Conservation (phyloP, 2,329 filamentous ascomycete genomes). For the Verticillium isaacii region DNA sequence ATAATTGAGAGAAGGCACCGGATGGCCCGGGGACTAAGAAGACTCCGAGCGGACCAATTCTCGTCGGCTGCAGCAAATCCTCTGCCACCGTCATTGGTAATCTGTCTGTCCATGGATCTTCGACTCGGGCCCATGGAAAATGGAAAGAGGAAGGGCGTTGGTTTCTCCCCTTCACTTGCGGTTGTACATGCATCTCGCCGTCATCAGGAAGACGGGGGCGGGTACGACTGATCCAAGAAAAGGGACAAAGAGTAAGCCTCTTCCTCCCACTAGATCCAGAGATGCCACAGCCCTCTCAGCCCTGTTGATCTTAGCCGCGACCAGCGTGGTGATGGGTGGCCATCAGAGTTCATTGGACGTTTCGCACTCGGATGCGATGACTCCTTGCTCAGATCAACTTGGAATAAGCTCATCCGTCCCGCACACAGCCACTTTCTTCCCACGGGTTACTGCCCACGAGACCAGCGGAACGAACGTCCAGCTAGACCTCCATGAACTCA, state of each 20-base stretch:
- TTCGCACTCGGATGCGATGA: not conserved
- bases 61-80: not conserved
- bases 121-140: not conserved
- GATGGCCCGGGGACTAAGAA: slow-evolving; percentile 14
- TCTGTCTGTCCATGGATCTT: not conserved
- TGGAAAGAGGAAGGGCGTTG: too few species aligned
- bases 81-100: not conserved
- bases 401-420: not conserved
- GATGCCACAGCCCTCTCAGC: not conserved
- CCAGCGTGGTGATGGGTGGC: not conserved
- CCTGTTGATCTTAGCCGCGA: not conserved
- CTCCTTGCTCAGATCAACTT: not conserved
- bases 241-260: not conserved
- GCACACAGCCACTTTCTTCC: not conserved
- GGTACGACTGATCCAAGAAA: too few species aligned
- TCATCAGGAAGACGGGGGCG: too few species aligned
- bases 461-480: not conserved
- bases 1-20: slow-evolving; percentile 2
- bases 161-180: too few species aligned
- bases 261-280: not conserved
- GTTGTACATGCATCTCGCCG: too few species aligned
- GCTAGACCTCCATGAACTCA: not conserved
- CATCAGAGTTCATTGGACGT: not conserved
- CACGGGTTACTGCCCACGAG: not conserved
- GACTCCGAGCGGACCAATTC: slow-evolving; percentile 6